Percentiles rank a stretch among this genome's conserved stretches.
These are phyloP conservation scores for Rhodotorula mucilaginosa DNA, from an alignment of 1,284 basidiomycete genomes.

Conservation along the genomic window DNA sequence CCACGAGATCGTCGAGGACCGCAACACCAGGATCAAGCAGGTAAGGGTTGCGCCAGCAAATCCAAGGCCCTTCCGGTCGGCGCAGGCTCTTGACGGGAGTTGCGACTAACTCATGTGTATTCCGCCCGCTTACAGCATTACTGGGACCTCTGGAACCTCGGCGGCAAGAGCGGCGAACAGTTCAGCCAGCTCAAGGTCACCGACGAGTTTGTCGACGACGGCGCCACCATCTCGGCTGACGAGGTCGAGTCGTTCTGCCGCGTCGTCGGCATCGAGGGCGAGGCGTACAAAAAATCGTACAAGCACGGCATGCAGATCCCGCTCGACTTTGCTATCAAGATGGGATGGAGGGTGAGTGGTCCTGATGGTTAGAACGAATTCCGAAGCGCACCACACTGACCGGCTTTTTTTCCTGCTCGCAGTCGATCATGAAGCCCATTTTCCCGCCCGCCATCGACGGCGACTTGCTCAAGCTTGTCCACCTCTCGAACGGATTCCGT, in stretches of 20 bases:
- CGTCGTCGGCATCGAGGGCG: conserved; percentile 88
- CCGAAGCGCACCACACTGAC: not conserved
- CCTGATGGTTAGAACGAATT: not conserved
- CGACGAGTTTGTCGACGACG: conserved; percentile 76
- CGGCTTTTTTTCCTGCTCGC: conserved; percentile 13
- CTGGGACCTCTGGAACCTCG: conserved; percentile 95
- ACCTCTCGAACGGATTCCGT: conserved; percentile 94
- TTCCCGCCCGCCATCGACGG: conserved; percentile 90
- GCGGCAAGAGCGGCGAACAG: conserved; percentile 47
- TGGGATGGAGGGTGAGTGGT: conserved; percentile 83
- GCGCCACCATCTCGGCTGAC: conserved; percentile 70
- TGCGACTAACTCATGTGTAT: not conserved
- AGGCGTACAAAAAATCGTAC: conserved; percentile 78
- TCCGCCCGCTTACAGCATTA: conserved; percentile 48
- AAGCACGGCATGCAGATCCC: conserved; percentile 61
- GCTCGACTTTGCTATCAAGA: conserved; percentile 98
- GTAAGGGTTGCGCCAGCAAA: conserved; percentile 13
- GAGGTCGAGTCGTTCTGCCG: conserved; percentile 87
- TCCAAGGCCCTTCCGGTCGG: not conserved
- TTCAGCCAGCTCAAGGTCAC: conserved; percentile 61
- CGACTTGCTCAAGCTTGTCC: conserved; percentile 90
- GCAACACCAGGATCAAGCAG: conserved; percentile 86
- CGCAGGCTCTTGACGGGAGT: not conserved
- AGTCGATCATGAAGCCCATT: conserved; percentile 96
- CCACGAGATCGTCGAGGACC: conserved; percentile 79